Conservation (phyloP, 164 flowering plant genomes). For the Macadamia tetraphylla region DNA sequence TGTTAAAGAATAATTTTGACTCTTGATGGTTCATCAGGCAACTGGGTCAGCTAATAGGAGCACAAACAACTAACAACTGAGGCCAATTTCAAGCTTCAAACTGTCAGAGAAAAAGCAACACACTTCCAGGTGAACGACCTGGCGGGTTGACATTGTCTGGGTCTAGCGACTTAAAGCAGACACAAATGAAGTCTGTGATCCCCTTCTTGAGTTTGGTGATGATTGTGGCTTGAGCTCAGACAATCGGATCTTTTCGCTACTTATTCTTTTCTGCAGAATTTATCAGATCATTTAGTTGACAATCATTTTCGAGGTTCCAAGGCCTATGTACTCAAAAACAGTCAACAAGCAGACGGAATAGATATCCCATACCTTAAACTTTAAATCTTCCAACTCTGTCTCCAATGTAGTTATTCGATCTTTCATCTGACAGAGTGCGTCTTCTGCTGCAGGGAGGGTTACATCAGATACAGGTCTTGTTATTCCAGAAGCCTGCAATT, state of each 20-base stretch:
- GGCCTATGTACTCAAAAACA: neutral
- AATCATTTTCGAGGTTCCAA: neutral
- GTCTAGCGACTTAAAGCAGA: slow-evolving; percentile 47
- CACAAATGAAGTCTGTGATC: slow-evolving; percentile 38
- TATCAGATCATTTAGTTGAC: no score
- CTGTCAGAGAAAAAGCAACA: slow-evolving; percentile 17
- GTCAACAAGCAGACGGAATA: neutral
- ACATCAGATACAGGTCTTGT: slow-evolving; percentile 41
- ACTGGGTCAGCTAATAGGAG: neutral
- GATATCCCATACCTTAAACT: slow-evolving; percentile 43
- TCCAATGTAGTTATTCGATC: slow-evolving; percentile 41
- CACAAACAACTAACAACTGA: neutral
- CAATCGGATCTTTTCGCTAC: slow-evolving; percentile 46
- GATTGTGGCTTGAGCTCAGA: slow-evolving; percentile 53
- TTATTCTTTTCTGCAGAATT: slow-evolving; percentile 46
- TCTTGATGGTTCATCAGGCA: neutral
- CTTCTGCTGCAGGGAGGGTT: slow-evolving; percentile 57
- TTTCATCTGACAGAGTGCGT: slow-evolving; percentile 58
- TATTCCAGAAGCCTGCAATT: slow-evolving; percentile 75
- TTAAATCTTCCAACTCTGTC: slow-evolving; percentile 55
- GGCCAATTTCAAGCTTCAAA: slow-evolving; percentile 6
- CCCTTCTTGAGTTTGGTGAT: slow-evolving; percentile 36
- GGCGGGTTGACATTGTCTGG: neutral
- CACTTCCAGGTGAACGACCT: neutral
- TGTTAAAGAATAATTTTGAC: neutral